Conservation (phyloP, 2,329 filamentous ascomycete species). For the Neurospora sp. region DNA sequence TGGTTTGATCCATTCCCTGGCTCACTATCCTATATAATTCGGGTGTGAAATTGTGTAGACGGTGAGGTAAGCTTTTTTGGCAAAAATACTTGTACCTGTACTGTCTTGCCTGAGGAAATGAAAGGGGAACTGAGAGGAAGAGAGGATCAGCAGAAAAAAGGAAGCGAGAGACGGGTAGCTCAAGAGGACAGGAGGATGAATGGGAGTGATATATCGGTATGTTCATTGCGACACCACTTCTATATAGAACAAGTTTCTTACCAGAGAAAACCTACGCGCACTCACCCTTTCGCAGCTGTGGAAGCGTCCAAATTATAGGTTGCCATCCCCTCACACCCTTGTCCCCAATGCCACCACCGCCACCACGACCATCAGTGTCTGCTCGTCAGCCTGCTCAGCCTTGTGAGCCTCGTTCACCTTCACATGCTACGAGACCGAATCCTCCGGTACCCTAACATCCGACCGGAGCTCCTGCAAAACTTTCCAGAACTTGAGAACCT, state of each 20-base stretch:
- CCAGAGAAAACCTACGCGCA: too few relatives aligned
- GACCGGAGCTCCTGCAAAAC: not conserved
- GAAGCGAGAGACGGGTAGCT: too few relatives aligned
- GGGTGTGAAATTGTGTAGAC: not conserved
- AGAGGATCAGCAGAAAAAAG: not conserved
- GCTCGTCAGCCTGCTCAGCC: not conserved
- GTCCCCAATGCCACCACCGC: not conserved
- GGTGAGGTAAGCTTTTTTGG: not conserved
- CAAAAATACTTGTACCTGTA: not conserved
- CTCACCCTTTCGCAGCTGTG: not conserved
- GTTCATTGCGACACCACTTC: not conserved
- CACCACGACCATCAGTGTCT: not conserved
- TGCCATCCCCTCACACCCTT: not conserved
- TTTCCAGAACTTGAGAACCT: too few relatives aligned
- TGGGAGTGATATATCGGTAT: too few relatives aligned
- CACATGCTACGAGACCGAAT: not conserved
- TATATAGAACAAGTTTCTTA: not conserved
- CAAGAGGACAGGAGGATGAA: too few relatives aligned
- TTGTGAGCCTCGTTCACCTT: not conserved
- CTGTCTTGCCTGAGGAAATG: not conserved
- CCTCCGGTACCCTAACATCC: not conserved
- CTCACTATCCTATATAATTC: not conserved
- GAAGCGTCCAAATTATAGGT: not conserved
- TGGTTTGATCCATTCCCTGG: not conserved
- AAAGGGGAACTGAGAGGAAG: not conserved